Percentiles rank a stretch among this genome's conserved stretches.
These are phyloP conservation scores for Musa itinerans DNA, from an alignment of 176 grass and related monocot genomes.

Conservation along the genomic window DNA sequence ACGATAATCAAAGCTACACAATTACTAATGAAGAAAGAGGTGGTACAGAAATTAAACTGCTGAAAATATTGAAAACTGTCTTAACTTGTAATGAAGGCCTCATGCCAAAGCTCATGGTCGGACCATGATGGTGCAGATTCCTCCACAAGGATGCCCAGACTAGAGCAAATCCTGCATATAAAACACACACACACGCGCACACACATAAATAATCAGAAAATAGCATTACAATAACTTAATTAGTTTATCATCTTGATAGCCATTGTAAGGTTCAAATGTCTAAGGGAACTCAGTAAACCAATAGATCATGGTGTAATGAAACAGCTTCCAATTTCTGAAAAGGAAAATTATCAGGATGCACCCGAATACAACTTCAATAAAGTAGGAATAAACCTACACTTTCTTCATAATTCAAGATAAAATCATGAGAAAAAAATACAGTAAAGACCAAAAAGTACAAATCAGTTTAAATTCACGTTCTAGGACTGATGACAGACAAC, in stretches of 20 bases:
- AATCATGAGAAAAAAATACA: background rate
- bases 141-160: conserved; percentile 46
- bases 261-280: background rate
- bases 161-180: conserved; percentile 51
- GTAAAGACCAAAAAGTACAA: background rate
- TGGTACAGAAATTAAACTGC: conserved; percentile 2
- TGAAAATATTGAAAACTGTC: conserved; percentile 12
- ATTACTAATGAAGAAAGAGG: background rate
- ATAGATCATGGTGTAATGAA: background rate
- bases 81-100: conserved; percentile 89
- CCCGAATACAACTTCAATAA: background rate
- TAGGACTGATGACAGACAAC: background rate
- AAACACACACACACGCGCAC: background rate
- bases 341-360: too few species aligned
- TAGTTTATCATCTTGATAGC: background rate
- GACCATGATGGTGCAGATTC: conserved; percentile 80
- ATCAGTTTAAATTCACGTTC: background rate
- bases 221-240: background rate
- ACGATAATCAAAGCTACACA: too few species aligned
- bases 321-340: too few species aligned
- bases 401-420: background rate
- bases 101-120: conserved; percentile 57
- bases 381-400: background rate
- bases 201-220: background rate
- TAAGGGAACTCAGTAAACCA: background rate